Evolutionary conservation across 2,329 filamentous ascomycete genomes (phyloP), one percentile per base, ranked within the genome.

Genomic region (Colletotrichum brevisporum): DNA sequence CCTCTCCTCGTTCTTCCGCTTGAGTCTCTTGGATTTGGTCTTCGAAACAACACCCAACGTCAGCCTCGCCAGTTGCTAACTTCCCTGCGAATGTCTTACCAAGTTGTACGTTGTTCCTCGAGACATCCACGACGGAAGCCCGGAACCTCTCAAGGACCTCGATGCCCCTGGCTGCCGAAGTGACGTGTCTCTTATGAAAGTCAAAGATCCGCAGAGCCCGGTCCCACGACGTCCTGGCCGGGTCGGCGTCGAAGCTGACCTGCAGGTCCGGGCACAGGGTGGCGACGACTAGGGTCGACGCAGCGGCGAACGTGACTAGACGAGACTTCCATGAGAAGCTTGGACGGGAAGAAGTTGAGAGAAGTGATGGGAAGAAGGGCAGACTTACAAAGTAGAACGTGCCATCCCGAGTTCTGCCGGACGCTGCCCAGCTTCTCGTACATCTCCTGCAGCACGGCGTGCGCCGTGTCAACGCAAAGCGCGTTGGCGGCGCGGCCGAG

Each of bases 401-500:
- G 64, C 64, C 64, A 67, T 8, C 58, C 41, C 0, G 64, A 67
- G 8, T 51, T 67, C 27, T 67, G 57, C 6, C 59, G 59, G 3
- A 56, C 51, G 26, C 64, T 67, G 0, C 64, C 47, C 4, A 67
- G 45, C 43, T 57, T 63, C 1, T 63, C 57, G 36, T 63, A 39
- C 31, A 63, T 26, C 10, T 67, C 64, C 21, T 55, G 50, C 5
- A 67, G 43, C 0, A 67, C 59, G 8, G 9, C 41, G 36, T 67
- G 64, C 0, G 64, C 64, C 2, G 64, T 63, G 3, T 21, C 31
- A n/a, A 63, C 58, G 18, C 64, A 67, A 1, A 67, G 59, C 1
- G 3, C 31, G 18, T 67, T 67, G 2, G 36, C 63, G 0, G 63
- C 48, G 18, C 53, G 55, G 4, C 55, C 3, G 13, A 60, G 36